These are phyloP conservation scores for Claviceps purpurea DNA, from an alignment of 2,329 filamentous ascomycete genomes.

Conservation along the genomic window DNA sequence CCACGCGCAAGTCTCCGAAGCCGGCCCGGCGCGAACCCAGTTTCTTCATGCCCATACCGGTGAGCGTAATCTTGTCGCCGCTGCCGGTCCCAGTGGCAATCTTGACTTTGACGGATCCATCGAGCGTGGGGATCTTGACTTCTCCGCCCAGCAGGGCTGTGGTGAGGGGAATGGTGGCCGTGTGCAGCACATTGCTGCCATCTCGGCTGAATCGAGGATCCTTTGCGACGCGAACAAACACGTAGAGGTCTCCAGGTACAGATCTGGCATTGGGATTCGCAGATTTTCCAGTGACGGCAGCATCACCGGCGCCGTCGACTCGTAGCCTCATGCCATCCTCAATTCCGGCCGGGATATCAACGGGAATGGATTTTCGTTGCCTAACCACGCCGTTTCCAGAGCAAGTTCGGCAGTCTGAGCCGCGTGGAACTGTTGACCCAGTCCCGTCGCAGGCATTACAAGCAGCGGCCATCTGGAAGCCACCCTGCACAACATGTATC, in stretches of 20 bases:
- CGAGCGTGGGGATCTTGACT: conserved; percentile 76
- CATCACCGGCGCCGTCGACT: conserved; percentile 76
- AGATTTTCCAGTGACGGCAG: conserved; percentile 60
- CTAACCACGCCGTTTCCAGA: conserved; percentile 71
- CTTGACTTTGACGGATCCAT: conserved; percentile 81
- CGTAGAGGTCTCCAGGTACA: conserved; percentile 79
- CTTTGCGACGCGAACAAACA: conserved; percentile 76
- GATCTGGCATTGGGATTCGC: conserved; percentile 48
- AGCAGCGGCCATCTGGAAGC: conserved; percentile 91
- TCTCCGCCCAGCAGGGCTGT: conserved; percentile 88
- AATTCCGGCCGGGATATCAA: conserved; percentile 90
- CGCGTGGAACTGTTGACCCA: conserved; percentile 62
- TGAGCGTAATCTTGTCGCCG: conserved; percentile 78
- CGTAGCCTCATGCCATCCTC: conserved; percentile 92
- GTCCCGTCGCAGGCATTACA: conserved; percentile 71
- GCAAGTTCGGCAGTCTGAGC: conserved; percentile 70
- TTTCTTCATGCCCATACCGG: conserved; percentile 89
- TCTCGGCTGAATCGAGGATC: conserved; percentile 81
- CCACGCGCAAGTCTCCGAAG: conserved; percentile 75
- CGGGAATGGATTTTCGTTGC: conserved; percentile 67
- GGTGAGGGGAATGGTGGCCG: conserved; percentile 78
- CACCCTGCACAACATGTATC: conserved; percentile 80
- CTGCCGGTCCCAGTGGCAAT: conserved; percentile 84
- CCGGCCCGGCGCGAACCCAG: conserved; percentile 53
- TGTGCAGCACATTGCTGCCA: conserved; percentile 86